Evolutionary conservation across 139 green algal species (phyloP).

Genomic region (Auxenochlorella protothecoides): DNA sequence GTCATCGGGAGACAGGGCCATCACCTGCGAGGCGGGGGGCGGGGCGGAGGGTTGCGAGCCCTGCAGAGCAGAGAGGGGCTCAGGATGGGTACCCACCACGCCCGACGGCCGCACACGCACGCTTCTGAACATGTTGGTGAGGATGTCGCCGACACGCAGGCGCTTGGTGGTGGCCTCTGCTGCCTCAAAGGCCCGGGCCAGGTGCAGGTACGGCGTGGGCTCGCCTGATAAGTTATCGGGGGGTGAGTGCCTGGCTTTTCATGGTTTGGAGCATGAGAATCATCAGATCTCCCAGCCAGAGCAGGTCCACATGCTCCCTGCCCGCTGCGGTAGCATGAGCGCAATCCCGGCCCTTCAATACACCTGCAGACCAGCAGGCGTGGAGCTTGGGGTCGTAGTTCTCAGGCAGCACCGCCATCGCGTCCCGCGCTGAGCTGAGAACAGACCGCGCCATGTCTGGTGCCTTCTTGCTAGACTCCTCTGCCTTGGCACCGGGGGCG

Average conservation of each 20-base stretch:
- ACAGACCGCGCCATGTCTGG: too few relatives aligned
- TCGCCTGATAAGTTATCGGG: slow-evolving; percentile 1
- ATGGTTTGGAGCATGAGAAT: too few relatives aligned
- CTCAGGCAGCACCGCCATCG: slow-evolving; percentile 4
- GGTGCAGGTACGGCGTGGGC: slow-evolving; percentile 63
- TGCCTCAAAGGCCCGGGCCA: slow-evolving; percentile 52
- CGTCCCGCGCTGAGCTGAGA: neutral
- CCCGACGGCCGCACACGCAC: neutral
- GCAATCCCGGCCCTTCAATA: neutral
- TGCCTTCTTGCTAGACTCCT: too few relatives aligned
- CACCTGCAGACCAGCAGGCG: slow-evolving; percentile 42
- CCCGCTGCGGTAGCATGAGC: too few relatives aligned
- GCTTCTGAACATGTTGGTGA: slow-evolving; percentile 35
- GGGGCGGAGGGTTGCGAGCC: too few relatives aligned
- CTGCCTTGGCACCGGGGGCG: slow-evolving; percentile 6
- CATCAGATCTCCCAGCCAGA: too few relatives aligned
- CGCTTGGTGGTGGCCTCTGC: slow-evolving; percentile 63
- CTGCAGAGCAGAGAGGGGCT: too few relatives aligned
- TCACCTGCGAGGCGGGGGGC: slow-evolving; percentile 2
- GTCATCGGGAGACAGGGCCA: slow-evolving; percentile 39
- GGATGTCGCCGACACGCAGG: slow-evolving; percentile 39
- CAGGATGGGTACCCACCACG: too few relatives aligned
- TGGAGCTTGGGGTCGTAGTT: slow-evolving; percentile 39
- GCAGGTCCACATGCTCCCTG: too few relatives aligned
- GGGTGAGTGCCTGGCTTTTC: too few relatives aligned